These are phyloP conservation scores for Leucoagaricus sp. DNA, from an alignment of 1,284 basidiomycete species.

Conservation along the genomic window DNA sequence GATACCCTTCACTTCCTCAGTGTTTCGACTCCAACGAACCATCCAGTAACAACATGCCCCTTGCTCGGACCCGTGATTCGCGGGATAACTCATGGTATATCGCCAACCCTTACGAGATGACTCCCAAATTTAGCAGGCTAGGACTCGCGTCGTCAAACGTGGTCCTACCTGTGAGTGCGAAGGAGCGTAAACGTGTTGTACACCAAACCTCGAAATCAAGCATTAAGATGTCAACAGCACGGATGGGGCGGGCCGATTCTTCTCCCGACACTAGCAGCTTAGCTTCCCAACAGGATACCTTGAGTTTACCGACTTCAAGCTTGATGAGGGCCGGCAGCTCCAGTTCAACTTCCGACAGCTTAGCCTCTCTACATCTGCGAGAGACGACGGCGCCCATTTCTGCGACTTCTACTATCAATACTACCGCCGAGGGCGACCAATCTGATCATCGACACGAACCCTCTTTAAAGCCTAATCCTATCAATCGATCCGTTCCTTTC, in stretches of 20 bases:
- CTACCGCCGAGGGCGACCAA: slow-evolving; percentile 3
- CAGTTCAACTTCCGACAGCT: not conserved
- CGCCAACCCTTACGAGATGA: slow-evolving; percentile 33
- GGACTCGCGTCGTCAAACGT: slow-evolving; percentile 39
- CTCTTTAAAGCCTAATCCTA: not conserved
- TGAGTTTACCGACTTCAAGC: not conserved
- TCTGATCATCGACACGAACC: not conserved
- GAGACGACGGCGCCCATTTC: not conserved
- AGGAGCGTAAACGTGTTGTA: slow-evolving; percentile 25
- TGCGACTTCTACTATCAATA: not conserved
- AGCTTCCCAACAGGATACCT: not conserved
- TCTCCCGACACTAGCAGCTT: not conserved
- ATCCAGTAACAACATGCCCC: not conserved
- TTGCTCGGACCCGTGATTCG: slow-evolving; percentile 8
- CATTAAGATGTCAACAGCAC: not conserved
- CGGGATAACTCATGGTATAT: slow-evolving; percentile 41
- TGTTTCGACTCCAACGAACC: not conserved
- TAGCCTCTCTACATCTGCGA: not conserved
- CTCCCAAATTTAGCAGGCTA: slow-evolving; percentile 46
- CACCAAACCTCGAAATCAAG: slow-evolving; percentile 3
- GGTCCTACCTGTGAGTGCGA: slow-evolving; percentile 45
- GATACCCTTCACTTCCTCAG: not conserved
- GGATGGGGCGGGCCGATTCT: not conserved
- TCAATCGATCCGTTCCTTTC: not conserved
- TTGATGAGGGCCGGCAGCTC: not conserved